Conservation (phyloP, 108 stramenopile species). For the Discostella stelligeroides region DNA sequence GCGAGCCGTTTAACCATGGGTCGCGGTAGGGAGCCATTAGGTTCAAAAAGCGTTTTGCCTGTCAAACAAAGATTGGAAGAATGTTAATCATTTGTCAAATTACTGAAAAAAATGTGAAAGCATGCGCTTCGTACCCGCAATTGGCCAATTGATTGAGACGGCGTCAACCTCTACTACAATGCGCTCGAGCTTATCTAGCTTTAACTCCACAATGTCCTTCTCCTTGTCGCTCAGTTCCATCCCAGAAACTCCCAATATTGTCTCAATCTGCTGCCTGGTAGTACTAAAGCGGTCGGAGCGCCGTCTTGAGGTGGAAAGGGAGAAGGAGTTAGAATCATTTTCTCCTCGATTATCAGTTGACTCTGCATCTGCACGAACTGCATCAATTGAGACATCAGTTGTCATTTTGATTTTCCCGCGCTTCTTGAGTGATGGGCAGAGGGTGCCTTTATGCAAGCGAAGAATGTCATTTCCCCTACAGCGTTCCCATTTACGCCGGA, state of each 20-base stretch:
- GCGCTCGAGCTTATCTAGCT: slow-evolving; percentile 55
- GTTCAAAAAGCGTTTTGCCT: slow-evolving; percentile 63
- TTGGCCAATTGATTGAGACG: slow-evolving; percentile 50
- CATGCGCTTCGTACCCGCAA: slow-evolving; percentile 71
- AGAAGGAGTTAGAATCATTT: slow-evolving; percentile 5
- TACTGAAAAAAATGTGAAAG: background rate
- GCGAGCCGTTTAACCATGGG: slow-evolving; percentile 57
- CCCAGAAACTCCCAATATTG: slow-evolving; percentile 17
- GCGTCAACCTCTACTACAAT: slow-evolving; percentile 20
- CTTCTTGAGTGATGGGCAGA: background rate
- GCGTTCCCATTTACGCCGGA: slow-evolving; percentile 42
- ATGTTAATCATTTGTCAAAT: background rate
- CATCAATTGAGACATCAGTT: background rate
- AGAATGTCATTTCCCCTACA: slow-evolving; percentile 16
- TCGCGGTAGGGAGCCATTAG: slow-evolving; percentile 53
- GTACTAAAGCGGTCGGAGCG: slow-evolving; percentile 30
- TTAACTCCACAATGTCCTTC: slow-evolving; percentile 20
- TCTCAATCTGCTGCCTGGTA: slow-evolving; percentile 22
- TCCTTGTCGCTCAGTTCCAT: slow-evolving; percentile 10
- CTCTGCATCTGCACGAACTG: background rate
- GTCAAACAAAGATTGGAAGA: background rate
- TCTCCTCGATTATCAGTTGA: background rate
- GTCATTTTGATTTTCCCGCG: slow-evolving; percentile 10
- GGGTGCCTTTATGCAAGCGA: slow-evolving; percentile 2
- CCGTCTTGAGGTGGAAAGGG: slow-evolving; percentile 17